A percentile compares a stretch with the other conserved stretches of the same genome.
Evolutionary conservation across 2,329 filamentous ascomycete species (phyloP).

Genomic region (Herpomyces periplanetae): DNA sequence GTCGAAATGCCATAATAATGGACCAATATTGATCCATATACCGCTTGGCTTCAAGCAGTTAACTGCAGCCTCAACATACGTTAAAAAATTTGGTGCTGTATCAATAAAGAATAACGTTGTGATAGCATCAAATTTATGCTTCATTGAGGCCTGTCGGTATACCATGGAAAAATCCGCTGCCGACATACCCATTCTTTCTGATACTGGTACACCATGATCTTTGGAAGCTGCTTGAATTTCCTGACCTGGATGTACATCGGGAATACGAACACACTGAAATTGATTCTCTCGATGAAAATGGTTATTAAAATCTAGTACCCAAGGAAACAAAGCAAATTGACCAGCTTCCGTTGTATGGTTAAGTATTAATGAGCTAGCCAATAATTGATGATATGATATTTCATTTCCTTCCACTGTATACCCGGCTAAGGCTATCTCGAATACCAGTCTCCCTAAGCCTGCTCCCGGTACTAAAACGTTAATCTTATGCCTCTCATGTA

Average conservation of each 20-base stretch:
- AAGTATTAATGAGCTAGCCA: conserved; percentile 34
- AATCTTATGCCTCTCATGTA: conserved; percentile 9
- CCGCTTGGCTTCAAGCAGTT: conserved; percentile 40
- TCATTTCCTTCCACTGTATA: conserved; percentile 26
- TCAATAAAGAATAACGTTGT: conserved; percentile 85
- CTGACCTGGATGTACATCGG: conserved; percentile 33
- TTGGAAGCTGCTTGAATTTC: conserved; percentile 11
- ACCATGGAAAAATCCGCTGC: conserved; percentile 70
- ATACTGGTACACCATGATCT: conserved; percentile 6
- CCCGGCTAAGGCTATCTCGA: conserved; percentile 35
- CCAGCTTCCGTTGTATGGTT: conserved; percentile 20
- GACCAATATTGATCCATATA: conserved; percentile 56
- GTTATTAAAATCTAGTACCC: conserved; percentile 60
- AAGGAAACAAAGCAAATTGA: conserved; percentile 40
- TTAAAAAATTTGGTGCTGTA: conserved; percentile 65
- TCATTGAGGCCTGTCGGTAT: conserved; percentile 24
- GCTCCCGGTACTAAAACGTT: conserved; percentile 57
- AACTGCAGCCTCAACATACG: conserved; percentile 47
- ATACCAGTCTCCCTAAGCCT: conserved; percentile 52
- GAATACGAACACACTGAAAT: conserved; percentile 27
- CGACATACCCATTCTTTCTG: conserved; percentile 54
- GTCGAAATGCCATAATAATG: conserved; percentile 78
- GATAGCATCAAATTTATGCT: conserved; percentile 31
- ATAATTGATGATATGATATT: conserved; percentile 82
- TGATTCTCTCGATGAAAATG: conserved; percentile 33